A percentile compares a stretch with the other conserved stretches of the same genome.
Evolutionary conservation across 495 filamentous ascomycete genomes (phyloP).

Genomic region (Penicillium goetzii): DNA sequence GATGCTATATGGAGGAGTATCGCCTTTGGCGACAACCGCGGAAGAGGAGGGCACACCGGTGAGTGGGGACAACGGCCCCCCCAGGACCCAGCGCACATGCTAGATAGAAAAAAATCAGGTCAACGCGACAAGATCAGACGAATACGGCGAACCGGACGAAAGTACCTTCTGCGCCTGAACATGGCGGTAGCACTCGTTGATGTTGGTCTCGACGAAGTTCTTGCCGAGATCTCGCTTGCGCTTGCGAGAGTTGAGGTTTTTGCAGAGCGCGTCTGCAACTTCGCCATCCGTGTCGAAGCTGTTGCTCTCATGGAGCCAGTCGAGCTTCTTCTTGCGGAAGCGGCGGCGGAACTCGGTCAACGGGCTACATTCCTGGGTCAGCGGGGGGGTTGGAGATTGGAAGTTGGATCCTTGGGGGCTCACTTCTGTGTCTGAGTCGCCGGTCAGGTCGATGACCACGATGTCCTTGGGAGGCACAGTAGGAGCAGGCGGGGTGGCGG

Average conservation of each 20-base stretch:
- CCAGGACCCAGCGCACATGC: conserved; percentile 5
- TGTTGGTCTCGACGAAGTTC: neutral
- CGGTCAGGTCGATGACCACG: conserved; percentile 20
- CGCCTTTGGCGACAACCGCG: neutral
- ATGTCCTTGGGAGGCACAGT: conserved; percentile 11
- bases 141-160: neutral
- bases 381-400: conserved; percentile 1
- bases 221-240: conserved; percentile 1
- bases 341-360: conserved; percentile 8
- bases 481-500: neutral
- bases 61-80: neutral
- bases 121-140: neutral
- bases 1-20: neutral
- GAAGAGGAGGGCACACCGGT: neutral
- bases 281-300: neutral
- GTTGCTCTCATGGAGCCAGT: conserved; percentile 13
- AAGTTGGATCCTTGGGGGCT: conserved; percentile 13
- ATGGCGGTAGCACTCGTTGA: neutral
- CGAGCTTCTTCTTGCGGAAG: conserved; percentile 7
- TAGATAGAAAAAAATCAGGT: neutral
- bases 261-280: neutral
- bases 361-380: neutral
- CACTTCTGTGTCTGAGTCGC: conserved; percentile 8
- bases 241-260: conserved; percentile 6
- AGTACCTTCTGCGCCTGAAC: conserved; percentile 8